Conservation (phyloP, 2,329 filamentous ascomycete genomes). For the Parasarocladium wereldwijsianum region DNA sequence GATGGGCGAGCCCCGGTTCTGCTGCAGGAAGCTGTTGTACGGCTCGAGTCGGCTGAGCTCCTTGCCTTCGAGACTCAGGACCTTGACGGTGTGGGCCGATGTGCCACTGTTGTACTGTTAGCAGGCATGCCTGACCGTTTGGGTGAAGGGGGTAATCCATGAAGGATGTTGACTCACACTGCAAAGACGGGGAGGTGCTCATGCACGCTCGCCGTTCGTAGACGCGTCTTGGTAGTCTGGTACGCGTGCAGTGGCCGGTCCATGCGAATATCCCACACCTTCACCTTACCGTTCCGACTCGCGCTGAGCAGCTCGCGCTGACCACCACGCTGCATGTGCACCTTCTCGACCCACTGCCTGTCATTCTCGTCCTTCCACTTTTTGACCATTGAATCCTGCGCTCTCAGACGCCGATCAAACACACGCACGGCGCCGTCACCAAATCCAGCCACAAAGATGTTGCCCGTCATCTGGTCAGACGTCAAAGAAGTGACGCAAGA, state of each 20-base stretch:
- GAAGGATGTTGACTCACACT: no score
- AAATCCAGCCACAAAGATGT: constrained; percentile 91
- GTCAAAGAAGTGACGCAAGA: constrained; percentile 93
- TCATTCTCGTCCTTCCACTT: constrained; percentile 85
- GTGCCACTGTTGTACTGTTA: constrained; percentile 51
- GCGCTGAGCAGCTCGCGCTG: constrained; percentile 83
- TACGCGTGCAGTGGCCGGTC: constrained; percentile 62
- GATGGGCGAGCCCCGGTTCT: constrained; percentile 69
- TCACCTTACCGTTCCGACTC: constrained; percentile 83
- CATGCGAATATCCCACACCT: constrained; percentile 91
- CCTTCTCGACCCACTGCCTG: constrained; percentile 86
- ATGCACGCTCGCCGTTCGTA: constrained; percentile 80
- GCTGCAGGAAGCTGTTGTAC: constrained; percentile 75
- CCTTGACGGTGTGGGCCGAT: constrained; percentile 73
- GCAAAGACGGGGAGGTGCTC: constrained; percentile 95
- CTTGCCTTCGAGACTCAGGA: constrained; percentile 76
- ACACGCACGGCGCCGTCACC: constrained; percentile 89
- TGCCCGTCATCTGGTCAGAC: constrained; percentile 93
- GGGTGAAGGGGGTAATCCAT: no score
- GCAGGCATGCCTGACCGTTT: constrained; percentile 7
- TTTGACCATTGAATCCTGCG: constrained; percentile 83
- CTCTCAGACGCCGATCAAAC: constrained; percentile 75
- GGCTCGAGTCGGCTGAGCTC: constrained; percentile 76
- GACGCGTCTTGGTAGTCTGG: constrained; percentile 58
- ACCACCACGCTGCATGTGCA: constrained; percentile 92